Percentiles rank a stretch among this genome's conserved stretches.
Evolutionary conservation across 2,329 filamentous ascomycete species (phyloP).

Genomic region (Trichoderma sp.): DNA sequence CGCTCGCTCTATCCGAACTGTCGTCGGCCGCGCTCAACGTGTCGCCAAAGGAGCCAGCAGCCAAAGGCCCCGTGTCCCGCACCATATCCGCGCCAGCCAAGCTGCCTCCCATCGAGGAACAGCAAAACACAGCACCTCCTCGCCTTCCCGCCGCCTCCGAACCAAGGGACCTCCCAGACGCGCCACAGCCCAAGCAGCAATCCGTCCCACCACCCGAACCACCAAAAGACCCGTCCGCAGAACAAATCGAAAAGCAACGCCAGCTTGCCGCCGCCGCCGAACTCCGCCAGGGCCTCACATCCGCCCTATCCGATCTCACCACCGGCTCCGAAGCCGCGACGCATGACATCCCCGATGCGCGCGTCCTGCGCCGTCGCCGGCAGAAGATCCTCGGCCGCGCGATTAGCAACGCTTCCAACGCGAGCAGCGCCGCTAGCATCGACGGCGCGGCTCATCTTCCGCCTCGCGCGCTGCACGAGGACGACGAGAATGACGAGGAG

Average conservation of each 20-base stretch:
- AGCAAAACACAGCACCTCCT: constrained; percentile 8
- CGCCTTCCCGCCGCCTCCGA: constrained; percentile 22
- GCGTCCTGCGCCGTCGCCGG: constrained; percentile 46
- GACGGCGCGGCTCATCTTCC: constrained; percentile 10
- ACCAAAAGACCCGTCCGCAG: constrained; percentile 25
- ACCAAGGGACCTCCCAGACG: neutral
- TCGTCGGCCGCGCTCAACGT: constrained; percentile 49
- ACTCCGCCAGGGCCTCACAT: constrained; percentile 45
- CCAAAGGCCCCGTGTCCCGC: constrained; percentile 35
- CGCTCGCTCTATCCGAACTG: constrained; percentile 46
- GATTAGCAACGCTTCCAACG: constrained; percentile 58
- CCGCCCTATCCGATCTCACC: constrained; percentile 49
- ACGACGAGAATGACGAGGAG: constrained; percentile 33
- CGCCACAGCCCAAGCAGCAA: neutral
- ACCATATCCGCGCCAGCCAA: constrained; percentile 46
- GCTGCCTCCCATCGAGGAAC: constrained; percentile 25
- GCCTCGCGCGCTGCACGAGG: constrained; percentile 30
- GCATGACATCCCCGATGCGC: constrained; percentile 25
- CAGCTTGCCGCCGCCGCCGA: constrained; percentile 35
- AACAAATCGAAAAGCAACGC: constrained; percentile 33
- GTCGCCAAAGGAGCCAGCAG: constrained; percentile 38
- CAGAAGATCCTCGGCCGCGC: constrained; percentile 61
- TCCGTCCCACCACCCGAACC: neutral
- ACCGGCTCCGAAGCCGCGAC: constrained; percentile 4
- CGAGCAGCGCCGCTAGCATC: constrained; percentile 49